Evolutionary conservation across 1,139 yeast genomes (phyloP), one percentile per base, ranked within the genome.

Genomic region (Hemisphaericaspora xylanilytica): DNA sequence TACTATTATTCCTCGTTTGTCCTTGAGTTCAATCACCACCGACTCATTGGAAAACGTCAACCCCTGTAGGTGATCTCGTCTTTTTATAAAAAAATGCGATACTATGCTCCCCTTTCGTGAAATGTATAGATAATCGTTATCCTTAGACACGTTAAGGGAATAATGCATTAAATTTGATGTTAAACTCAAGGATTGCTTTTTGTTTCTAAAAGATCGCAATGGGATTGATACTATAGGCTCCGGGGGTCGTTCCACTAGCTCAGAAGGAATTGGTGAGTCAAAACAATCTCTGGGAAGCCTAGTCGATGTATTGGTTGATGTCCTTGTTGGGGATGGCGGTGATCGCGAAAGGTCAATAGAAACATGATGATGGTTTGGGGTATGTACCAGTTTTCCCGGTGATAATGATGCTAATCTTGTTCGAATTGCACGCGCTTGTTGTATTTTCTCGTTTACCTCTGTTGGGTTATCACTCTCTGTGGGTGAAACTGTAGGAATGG

Each of bases 61-160:
- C 20, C 31, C 12, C 22, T 37, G 37, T 12, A 47, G 34, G 20
- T 48, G 50, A n/a, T 18, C 16, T 8, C 42, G 37, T 11, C 44
- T 40, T 13, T 40, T 27, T 9, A 49, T 30, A 13, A 46, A 35
- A 31, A 31, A 45, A 5, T 33, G 29, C 28, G 39, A 29, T 3
- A 42, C 32, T 2, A 43, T 40, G 2, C 12, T 11, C n/a, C 25
- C 32, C 14, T 37, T 32, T n/a, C 39, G 24, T 6, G 42, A 36
- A 12, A 46, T 38, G 20, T 35, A 39, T 13, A 49, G 32, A 20
- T 28, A 45, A 10, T 32, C 21, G 21, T 45, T 47, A 33, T 47
- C 42, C 8, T 26, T 35, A 10, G 50, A 43, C 13, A 48, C 35
- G 4, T 35, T 36, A 29, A 45, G 34, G 17, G 31, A 32, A 16